Percentiles rank a stretch among this genome's conserved stretches.
These are phyloP conservation scores for Russula foetens DNA, from an alignment of 768 basidiomycete genomes.

Conservation along the genomic window DNA sequence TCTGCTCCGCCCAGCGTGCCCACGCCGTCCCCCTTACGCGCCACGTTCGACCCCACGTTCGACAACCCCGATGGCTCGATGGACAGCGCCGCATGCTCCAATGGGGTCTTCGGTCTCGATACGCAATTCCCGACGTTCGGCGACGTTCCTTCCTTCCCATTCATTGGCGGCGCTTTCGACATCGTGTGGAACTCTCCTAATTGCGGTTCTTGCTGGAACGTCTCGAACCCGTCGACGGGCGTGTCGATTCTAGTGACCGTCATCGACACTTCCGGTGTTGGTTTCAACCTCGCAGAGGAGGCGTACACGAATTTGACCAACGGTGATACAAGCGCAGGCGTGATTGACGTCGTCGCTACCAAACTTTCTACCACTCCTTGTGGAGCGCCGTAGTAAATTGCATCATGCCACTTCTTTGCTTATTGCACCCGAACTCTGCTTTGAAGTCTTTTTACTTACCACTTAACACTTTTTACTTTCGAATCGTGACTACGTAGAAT, in stretches of 20 bases:
- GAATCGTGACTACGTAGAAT: no score
- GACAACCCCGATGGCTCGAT: constrained; percentile 38
- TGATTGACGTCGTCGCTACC: constrained; percentile 25
- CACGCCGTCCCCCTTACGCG: neutral
- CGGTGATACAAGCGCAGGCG: constrained; percentile 21
- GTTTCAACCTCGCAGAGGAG: constrained; percentile 32
- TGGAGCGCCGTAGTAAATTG: no score
- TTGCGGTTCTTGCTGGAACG: constrained; percentile 55
- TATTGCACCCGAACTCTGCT: no score
- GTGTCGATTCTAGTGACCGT: constrained; percentile 42
- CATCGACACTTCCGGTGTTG: constrained; percentile 38
- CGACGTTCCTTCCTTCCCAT: no score
- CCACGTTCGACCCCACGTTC: constrained; percentile 40
- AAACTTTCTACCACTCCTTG: no score
- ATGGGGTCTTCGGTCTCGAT: constrained; percentile 45
- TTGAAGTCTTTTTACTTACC: no score
- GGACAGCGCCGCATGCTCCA: constrained; percentile 39
- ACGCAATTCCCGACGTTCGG: no score
- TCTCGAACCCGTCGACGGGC: constrained; percentile 37
- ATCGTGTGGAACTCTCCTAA: constrained; percentile 42
- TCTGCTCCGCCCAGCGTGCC: no score
- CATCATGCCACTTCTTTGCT: no score
- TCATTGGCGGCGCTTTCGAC: no score
- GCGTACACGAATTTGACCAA: constrained; percentile 28
- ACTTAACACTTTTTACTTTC: no score